These are phyloP conservation scores for Ceratocystis lukuohia DNA, from an alignment of 2,329 filamentous ascomycete genomes.

Conservation along the genomic window DNA sequence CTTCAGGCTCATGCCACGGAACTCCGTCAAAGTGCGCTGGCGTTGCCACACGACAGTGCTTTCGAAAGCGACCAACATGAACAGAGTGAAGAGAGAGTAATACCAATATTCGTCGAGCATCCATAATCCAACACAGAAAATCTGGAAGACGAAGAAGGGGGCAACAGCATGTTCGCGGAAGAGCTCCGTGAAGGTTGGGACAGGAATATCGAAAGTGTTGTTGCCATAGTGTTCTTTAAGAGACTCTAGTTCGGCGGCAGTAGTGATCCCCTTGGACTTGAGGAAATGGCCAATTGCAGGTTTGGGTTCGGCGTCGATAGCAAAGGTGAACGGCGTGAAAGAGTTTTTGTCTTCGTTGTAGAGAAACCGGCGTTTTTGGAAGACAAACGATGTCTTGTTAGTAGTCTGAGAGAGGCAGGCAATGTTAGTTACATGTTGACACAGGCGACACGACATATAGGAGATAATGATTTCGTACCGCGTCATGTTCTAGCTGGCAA, in stretches of 20 bases:
- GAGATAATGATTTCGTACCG: slow-evolving; percentile 30
- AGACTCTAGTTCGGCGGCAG: slow-evolving; percentile 60
- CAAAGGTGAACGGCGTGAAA: slow-evolving; percentile 74
- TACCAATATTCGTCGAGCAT: slow-evolving; percentile 99
- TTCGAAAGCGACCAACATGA: slow-evolving; percentile 96
- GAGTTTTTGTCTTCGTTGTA: slow-evolving; percentile 56
- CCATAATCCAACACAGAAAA: slow-evolving; percentile 97
- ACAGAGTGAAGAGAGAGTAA: slow-evolving; percentile 95
- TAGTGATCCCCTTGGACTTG: slow-evolving; percentile 59
- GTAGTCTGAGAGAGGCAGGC: slow-evolving; percentile 36
- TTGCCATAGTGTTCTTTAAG: slow-evolving; percentile 86
- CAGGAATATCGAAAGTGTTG: slow-evolving; percentile 95
- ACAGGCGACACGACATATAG: neutral
- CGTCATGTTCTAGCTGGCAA: slow-evolving; percentile 65
- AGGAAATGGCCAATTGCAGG: slow-evolving; percentile 69
- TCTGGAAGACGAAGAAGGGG: slow-evolving; percentile 97
- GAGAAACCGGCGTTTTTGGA: slow-evolving; percentile 94
- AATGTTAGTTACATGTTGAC: slow-evolving; percentile 3
- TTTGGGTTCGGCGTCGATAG: slow-evolving; percentile 74
- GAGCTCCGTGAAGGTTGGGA: slow-evolving; percentile 86
- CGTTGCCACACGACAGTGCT: slow-evolving; percentile 99
- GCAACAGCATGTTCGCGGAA: slow-evolving; percentile 98
- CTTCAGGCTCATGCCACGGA: slow-evolving; percentile 98
- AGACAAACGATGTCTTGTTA: slow-evolving; percentile 76
- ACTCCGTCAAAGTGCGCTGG: slow-evolving; percentile 88